A percentile compares a stretch with the other conserved stretches of the same genome.
phyloP scores from a whole-genome alignment of 805 yeast genomes.

The Yarrowia sp. region DNA sequence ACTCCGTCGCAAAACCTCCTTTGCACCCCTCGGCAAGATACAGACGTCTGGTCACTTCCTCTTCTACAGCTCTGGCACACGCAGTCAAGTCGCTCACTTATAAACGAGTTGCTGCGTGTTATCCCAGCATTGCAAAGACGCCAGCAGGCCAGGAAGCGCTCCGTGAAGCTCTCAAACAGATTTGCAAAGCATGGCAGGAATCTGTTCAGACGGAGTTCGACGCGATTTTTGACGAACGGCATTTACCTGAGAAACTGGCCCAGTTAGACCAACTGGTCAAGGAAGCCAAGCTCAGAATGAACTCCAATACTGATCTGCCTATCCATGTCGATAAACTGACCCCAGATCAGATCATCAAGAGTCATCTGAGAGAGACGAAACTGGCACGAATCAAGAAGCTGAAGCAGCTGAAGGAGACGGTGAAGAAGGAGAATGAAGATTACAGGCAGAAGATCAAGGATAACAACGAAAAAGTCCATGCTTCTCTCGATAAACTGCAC shows the following conservation, averaged over 20 bases:
- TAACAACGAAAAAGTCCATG: constrained; percentile 13
- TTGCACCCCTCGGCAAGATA: constrained; percentile 53
- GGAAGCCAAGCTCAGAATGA: constrained; percentile 49
- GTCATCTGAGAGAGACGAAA: constrained; percentile 46
- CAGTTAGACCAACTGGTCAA: constrained; percentile 53
- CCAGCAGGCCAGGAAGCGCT: constrained; percentile 57
- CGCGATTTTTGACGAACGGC: constrained; percentile 58
- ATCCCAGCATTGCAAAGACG: constrained; percentile 59
- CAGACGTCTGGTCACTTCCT: constrained; percentile 58
- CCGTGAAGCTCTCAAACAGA: constrained; percentile 60
- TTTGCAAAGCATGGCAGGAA: constrained; percentile 59
- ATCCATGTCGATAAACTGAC: constrained; percentile 44
- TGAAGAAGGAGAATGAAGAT: constrained; percentile 13
- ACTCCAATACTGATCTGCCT: constrained; percentile 39
- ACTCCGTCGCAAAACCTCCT: not conserved
- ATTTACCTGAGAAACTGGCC: constrained; percentile 51
- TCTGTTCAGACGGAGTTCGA: constrained; percentile 60
- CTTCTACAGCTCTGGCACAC: constrained; percentile 62
- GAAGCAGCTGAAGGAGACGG: constrained; percentile 27
- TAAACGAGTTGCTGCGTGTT: constrained; percentile 62
- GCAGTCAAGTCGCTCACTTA: constrained; percentile 59
- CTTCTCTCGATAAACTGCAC: constrained; percentile 16
- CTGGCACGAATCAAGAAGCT: constrained; percentile 43
- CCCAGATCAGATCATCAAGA: constrained; percentile 47
- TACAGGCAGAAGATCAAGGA: constrained; percentile 11